Evolutionary conservation across 2,329 filamentous ascomycete species (phyloP), one percentile per base, ranked within the genome.

Genomic region (Colletotrichum echinochloae): DNA sequence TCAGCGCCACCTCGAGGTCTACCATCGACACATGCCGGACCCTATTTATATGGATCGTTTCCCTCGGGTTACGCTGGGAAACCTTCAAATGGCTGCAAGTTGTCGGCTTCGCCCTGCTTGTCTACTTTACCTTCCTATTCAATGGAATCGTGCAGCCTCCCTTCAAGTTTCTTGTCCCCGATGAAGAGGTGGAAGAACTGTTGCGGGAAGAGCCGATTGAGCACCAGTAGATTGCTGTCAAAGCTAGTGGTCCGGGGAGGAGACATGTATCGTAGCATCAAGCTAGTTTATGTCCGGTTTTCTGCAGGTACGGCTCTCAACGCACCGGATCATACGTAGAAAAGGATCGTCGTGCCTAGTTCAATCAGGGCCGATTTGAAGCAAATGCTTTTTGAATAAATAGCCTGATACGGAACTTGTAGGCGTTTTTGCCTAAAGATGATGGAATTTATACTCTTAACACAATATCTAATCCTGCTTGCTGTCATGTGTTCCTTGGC

Each of bases 11-110:
- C 0, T 94, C 95, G 1, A 90, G 96, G 72, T 97, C 94, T 39
- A 98, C 95, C 39, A 98, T 99, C 76, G 96, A 99, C 81, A 99
- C 96, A 1, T 98, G 95, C 85, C 91, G 95, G 49, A 99, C 96
- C 0, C 88, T 99, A 1, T 98, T 99, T 83, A 98, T 99, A 82
- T 99, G 96, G 96, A 88, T 99, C 35, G 93, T 97, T 18, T 97
- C 94, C 23, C 88, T 99, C 5, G 94, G 92, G 5, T 88, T 99
- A 2, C 95, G 95, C 71, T 99, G 96, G 96, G 96, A 99, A 83
- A 91, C 90, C 0, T 98, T 99, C 88, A 98, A 98, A 83, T 97
- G 94, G 92, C 88, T 99, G 8, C 96, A 99, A 82, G 94, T 99
- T 18, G 80, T 89, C 3, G 96, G 96, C 1, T 99, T 99, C 76